Percentiles rank a stretch among this genome's conserved stretches.
Conservation (phyloP, 176 grass and related monocot genomes). For the Hsuehochloa calcarea region DNA sequence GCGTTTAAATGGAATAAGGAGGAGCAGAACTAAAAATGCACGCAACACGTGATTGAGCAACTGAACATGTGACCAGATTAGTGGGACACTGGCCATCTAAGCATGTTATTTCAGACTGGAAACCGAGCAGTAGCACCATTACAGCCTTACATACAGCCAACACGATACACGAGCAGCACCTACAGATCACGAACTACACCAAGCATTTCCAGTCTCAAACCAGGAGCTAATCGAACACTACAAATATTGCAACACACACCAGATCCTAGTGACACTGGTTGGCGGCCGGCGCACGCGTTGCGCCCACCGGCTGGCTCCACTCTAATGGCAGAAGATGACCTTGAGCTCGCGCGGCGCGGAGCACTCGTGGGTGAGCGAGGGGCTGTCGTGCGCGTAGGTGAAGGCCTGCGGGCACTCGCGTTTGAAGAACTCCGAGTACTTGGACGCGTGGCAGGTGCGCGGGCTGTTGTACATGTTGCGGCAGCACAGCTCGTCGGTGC, state of each 20-base stretch:
- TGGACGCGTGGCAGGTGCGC: slow-evolving; percentile 63
- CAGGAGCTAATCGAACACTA: slow-evolving; percentile 7
- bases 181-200: background rate
- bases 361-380: slow-evolving; percentile 75
- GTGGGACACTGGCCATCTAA: background rate
- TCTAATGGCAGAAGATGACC: slow-evolving; percentile 99
- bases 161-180: background rate
- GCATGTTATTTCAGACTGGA: slow-evolving; percentile 27
- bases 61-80: background rate
- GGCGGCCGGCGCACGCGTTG: background rate
- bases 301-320: background rate
- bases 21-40: background rate
- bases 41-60: background rate
- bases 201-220: background rate
- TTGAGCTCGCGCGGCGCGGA: slow-evolving; percentile 88
- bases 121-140: background rate
- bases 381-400: slow-evolving; percentile 90
- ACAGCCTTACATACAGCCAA: background rate
- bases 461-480: slow-evolving; percentile 83
- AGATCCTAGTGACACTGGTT: background rate
- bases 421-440: slow-evolving; percentile 96
- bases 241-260: background rate
- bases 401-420: slow-evolving; percentile 80
- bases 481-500: slow-evolving; percentile 90
- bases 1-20: background rate